Evolutionary conservation across 2,329 filamentous ascomycete species (phyloP), one percentile per base, ranked within the genome.

Genomic region (Penicillium sclerotiorum): DNA sequence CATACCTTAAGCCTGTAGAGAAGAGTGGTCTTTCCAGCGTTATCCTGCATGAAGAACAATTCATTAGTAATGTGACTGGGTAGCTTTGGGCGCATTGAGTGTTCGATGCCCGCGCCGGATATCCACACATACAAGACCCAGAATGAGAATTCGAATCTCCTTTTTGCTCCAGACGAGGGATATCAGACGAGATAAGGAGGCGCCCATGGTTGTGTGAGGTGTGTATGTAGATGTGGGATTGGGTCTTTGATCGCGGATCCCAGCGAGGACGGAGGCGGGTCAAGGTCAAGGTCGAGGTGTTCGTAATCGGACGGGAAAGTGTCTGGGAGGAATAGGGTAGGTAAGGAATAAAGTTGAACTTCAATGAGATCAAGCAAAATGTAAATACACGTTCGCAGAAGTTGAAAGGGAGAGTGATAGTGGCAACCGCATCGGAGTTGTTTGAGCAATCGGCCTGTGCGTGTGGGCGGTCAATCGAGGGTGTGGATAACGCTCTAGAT

Each of bases 21-120:
- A 52, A 99, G 80, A 25, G 94, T 99, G 36, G 94, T 99, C 78
- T 99, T 99, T 72, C 94, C 94, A 40, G 94, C 94, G 74, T 97
- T 97, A 75, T 99, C 94, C 90, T 97, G 69, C 30, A 57, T 12
- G 45, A 21, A 38, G 35, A 8, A 36, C 40, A 32, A 21, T n/a
- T 17, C 3, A 36, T 61, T 38, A 60, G 57, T 35, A 38, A 33
- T 46, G 47, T 42, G n/a, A 13, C 37, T 44, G 21, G n/a, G 27
- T 39, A 37, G 33, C 23, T 33, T 47, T 45, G 9, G n/a, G 25
- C 27, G 35, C 35, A 21, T 38, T 20, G 45, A 35, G 18, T 41
- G 44, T 47, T 42, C 27, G 36, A 62, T 56, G 53, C 50, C 57
- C 53, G 49, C 53, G 52, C 47, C 47, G 39, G 21, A 40, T 28